These are phyloP conservation scores for Chalaropsis thielavioides DNA, from an alignment of 2,329 filamentous ascomycete species.

Conservation along the genomic window DNA sequence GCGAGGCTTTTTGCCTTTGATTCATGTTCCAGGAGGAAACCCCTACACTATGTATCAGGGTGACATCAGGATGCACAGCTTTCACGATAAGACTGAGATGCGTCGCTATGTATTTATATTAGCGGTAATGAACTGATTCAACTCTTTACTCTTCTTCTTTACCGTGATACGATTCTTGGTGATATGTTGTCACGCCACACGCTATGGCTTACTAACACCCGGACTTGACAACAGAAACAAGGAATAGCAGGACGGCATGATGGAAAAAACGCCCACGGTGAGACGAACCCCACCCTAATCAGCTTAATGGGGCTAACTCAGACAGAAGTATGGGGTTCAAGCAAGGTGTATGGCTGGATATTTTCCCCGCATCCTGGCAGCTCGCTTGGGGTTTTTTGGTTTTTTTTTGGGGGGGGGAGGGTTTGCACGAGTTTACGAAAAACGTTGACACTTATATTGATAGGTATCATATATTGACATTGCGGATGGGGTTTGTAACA, in stretches of 20 bases:
- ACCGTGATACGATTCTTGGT: too few relatives aligned
- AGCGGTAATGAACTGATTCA: too few relatives aligned
- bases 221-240: neutral
- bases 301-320: neutral
- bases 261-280: neutral
- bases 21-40: neutral
- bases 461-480: neutral
- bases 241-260: neutral
- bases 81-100: too few relatives aligned
- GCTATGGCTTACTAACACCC: too few relatives aligned
- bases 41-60: neutral
- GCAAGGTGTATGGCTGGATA: neutral
- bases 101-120: too few relatives aligned
- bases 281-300: neutral
- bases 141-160: too few relatives aligned
- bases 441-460: neutral
- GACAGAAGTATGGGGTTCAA: neutral
- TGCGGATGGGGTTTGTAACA: neutral
- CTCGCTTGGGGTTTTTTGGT: neutral
- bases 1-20: neutral
- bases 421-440: neutral
- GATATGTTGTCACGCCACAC: too few relatives aligned
- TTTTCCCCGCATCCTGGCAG: slow-evolving; percentile 1
- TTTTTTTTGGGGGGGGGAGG: neutral
- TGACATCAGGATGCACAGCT: neutral